Percentiles rank a stretch among this genome's conserved stretches.
These are phyloP conservation scores for Fusarium xyrophilum DNA, from an alignment of 2,329 filamentous ascomycete genomes.

Conservation along the genomic window DNA sequence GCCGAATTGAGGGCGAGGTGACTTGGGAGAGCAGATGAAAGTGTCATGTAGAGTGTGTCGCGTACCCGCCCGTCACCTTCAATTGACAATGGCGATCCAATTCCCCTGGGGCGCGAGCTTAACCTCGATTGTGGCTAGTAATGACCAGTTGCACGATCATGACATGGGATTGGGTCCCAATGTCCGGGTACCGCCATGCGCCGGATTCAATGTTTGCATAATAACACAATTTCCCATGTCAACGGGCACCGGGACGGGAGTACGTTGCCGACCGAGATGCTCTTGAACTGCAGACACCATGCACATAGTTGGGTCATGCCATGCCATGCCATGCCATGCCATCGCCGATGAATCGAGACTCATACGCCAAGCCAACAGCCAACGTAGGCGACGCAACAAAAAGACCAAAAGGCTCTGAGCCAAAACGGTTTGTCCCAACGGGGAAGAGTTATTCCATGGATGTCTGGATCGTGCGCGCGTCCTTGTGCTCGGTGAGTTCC, in stretches of 20 bases:
- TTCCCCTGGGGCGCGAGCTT: conserved; percentile 34
- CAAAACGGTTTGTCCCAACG: neutral
- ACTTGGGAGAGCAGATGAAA: neutral
- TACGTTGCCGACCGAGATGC: conserved; percentile 15
- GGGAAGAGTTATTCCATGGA: conserved; percentile 6
- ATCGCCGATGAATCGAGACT: conserved; percentile 33
- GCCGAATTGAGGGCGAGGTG: conserved; percentile 17
- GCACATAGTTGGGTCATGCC: conserved; percentile 8
- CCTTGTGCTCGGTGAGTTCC: conserved; percentile 2
- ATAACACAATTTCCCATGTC: conserved; percentile 10
- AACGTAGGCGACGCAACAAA: neutral
- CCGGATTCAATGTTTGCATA: conserved; percentile 7
- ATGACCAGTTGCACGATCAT: conserved; percentile 20
- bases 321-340: conserved; percentile 7
- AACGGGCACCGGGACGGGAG: conserved; percentile 12
- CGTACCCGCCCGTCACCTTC: conserved; percentile 24
- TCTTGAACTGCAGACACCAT: neutral
- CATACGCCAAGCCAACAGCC: conserved; percentile 21
- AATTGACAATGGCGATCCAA: neutral
- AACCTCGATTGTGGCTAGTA: conserved; percentile 38
- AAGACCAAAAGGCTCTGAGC: neutral
- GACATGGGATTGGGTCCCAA: conserved; percentile 3
- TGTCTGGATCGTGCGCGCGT: neutral
- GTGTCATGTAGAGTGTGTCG: neutral
- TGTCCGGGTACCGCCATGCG: conserved; percentile 5